These are phyloP conservation scores for Oropetium thomaeum DNA, from an alignment of 176 grass and related monocot genomes.

Conservation along the genomic window DNA sequence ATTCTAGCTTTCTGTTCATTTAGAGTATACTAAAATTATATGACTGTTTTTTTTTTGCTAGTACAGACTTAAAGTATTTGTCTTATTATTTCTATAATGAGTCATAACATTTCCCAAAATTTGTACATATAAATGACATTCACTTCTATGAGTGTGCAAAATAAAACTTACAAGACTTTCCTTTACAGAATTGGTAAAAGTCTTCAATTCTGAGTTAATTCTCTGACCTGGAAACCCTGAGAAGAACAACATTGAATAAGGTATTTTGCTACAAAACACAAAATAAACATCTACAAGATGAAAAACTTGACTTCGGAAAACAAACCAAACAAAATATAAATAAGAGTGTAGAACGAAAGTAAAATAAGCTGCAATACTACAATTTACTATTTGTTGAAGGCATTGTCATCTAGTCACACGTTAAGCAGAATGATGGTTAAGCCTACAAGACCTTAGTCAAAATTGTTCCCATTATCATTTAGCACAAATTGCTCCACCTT, in stretches of 20 bases:
- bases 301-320: not conserved
- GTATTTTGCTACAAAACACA: conserved; percentile 1
- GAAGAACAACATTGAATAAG: conserved; percentile 23
- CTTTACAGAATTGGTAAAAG: conserved; percentile 7
- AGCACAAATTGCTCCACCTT: not conserved
- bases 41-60: conserved; percentile 1
- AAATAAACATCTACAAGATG: not conserved
- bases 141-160: conserved; percentile 2
- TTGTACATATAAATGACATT: conserved; percentile 8
- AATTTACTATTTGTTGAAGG: not conserved
- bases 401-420: not conserved
- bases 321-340: conserved; percentile 4
- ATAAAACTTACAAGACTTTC: conserved; percentile 47
- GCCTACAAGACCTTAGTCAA: not conserved
- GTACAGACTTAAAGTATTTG: too few relatives aligned
- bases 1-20: not conserved
- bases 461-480: conserved; percentile 19
- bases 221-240: conserved; percentile 45
- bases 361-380: not conserved
- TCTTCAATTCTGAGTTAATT: conserved; percentile 33
- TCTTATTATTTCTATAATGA: not conserved
- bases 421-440: not conserved
- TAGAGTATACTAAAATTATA: not conserved
- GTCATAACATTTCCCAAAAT: not conserved
- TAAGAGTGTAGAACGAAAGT: not conserved